phyloP scores from a whole-genome alignment of 179 eudicot genomes.

The Sideroxylon spinosum region DNA sequence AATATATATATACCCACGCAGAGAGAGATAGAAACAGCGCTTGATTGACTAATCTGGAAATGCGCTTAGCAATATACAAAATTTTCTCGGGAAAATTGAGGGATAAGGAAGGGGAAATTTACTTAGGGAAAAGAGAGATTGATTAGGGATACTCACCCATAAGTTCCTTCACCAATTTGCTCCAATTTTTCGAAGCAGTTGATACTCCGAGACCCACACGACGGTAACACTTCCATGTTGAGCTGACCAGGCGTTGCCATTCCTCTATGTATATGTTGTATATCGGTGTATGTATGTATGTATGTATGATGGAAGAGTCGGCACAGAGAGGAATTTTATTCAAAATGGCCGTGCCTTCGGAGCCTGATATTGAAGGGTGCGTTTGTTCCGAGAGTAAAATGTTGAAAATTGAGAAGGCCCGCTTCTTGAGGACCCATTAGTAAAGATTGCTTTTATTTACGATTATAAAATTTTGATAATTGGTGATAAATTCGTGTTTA shows the following conservation, averaged over 20 bases:
- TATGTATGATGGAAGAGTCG: neutral
- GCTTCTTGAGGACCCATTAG: no score
- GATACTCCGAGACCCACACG: conserved; percentile 49
- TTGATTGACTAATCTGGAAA: neutral
- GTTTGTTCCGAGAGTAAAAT: no score
- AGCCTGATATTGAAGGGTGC: no score
- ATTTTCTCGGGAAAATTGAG: neutral
- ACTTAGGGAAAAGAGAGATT: neutral
- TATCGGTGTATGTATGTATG: no score
- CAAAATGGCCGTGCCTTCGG: no score
- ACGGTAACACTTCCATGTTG: conserved; percentile 49
- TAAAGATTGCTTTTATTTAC: no score
- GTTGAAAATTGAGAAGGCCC: no score
- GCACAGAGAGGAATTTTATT: neutral
- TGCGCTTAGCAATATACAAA: neutral
- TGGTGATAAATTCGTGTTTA: no score
- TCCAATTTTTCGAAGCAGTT: conserved; percentile 68
- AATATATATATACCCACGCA: no score
- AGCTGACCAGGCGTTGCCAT: conserved; percentile 51
- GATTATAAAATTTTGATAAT: no score
- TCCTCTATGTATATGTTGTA: neutral
- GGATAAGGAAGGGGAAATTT: neutral
- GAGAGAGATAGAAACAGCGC: no score
- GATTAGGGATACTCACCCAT: conserved; percentile 36
- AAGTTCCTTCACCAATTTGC: conserved; percentile 69